Evolutionary conservation across 2,329 filamentous ascomycete species (phyloP).

Genomic region (Hypomyces rosellus): DNA sequence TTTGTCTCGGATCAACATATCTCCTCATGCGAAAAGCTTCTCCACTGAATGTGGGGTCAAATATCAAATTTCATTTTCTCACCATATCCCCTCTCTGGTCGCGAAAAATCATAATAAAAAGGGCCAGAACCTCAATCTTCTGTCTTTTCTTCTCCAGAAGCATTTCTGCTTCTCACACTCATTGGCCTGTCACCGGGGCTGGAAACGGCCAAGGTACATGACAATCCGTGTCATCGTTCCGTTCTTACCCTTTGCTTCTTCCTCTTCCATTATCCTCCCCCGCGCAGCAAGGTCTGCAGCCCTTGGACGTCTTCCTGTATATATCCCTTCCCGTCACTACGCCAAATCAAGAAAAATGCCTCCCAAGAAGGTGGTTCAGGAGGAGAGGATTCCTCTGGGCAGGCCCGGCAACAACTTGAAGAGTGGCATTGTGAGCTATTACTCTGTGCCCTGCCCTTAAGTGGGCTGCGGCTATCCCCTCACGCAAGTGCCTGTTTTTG

Average conservation of each 20-base stretch:
- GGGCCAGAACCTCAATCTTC: slow-evolving; percentile 23
- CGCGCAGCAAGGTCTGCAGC: slow-evolving; percentile 64
- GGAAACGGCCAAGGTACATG: slow-evolving; percentile 37
- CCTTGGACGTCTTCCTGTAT: slow-evolving; percentile 41
- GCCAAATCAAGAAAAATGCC: slow-evolving; percentile 73
- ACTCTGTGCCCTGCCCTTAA: slow-evolving; percentile 7
- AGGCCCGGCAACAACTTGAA: slow-evolving; percentile 97
- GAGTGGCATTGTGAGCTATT: slow-evolving; percentile 82
- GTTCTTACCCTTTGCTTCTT: slow-evolving; percentile 47
- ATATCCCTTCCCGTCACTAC: slow-evolving; percentile 49
- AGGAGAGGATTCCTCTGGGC: slow-evolving; percentile 95
- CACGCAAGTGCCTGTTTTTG: slow-evolving; percentile 3
- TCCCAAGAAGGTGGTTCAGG: slow-evolving; percentile 85
- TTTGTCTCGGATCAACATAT: neutral
- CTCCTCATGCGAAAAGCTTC: neutral
- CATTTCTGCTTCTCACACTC: slow-evolving; percentile 12
- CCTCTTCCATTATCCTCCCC: slow-evolving; percentile 40
- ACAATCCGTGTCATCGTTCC: slow-evolving; percentile 31
- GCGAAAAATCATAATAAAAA: slow-evolving; percentile 1
- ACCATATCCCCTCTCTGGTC: neutral
- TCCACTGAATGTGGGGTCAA: neutral
- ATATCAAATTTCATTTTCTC: neutral
- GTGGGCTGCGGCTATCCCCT: neutral
- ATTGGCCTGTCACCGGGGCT: slow-evolving; percentile 29
- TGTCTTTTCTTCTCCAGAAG: slow-evolving; percentile 20